Evolutionary conservation across 768 basidiomycete genomes (phyloP).

Genomic region (Mycena metata): DNA sequence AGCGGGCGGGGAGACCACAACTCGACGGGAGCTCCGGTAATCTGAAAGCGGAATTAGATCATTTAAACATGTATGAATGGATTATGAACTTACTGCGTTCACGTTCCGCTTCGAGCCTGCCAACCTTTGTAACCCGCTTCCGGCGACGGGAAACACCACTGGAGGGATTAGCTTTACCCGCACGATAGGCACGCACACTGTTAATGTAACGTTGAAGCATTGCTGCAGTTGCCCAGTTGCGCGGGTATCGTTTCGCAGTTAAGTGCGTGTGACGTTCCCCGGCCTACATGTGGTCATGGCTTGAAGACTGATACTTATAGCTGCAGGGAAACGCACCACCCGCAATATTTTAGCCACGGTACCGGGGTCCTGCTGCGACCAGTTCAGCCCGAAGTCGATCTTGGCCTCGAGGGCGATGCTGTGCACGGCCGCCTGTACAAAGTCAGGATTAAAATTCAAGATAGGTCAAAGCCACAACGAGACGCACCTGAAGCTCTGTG

Average conservation of each 20-base stretch:
- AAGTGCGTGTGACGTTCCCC: constrained; percentile 2
- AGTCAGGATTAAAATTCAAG: background rate
- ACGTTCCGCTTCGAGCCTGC: background rate
- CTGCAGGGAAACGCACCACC: constrained; percentile 9
- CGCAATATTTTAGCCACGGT: background rate
- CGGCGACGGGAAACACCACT: constrained; percentile 25
- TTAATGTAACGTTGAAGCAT: constrained; percentile 29
- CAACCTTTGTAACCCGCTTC: background rate
- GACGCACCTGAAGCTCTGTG: constrained; percentile 14
- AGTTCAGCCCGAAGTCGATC: constrained; percentile 3
- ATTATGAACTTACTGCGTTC: too few species aligned
- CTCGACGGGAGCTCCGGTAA: too few species aligned
- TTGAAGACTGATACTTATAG: background rate
- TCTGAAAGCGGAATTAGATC: too few species aligned
- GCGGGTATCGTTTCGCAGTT: constrained; percentile 7
- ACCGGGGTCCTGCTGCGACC: background rate
- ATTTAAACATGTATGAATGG: too few species aligned
- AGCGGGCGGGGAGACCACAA: too few species aligned
- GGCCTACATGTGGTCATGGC: background rate
- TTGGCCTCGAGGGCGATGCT: constrained; percentile 7
- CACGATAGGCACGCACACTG: constrained; percentile 11
- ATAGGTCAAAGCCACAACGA: background rate
- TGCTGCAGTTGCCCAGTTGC: constrained; percentile 11
- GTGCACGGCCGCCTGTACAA: background rate
- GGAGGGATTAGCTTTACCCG: constrained; percentile 9